Evolutionary conservation across 2,329 filamentous ascomycete species (phyloP).

Genomic region (Penicillium oxalicum): DNA sequence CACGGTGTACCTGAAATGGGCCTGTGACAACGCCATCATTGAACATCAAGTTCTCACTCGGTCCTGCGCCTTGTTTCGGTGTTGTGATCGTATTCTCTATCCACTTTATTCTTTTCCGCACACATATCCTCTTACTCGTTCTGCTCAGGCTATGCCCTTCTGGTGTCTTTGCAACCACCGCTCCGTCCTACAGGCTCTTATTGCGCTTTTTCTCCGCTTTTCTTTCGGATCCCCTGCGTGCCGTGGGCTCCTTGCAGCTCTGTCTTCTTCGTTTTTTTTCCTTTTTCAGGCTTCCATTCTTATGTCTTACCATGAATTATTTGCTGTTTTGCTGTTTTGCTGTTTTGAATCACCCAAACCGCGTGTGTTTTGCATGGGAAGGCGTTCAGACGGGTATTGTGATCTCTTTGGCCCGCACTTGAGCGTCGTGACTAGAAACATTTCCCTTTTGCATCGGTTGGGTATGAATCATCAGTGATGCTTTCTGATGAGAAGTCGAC

Average conservation of each 20-base stretch:
- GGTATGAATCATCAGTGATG: too few species aligned
- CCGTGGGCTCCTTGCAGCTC: too few species aligned
- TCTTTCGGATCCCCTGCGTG: too few species aligned
- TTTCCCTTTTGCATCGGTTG: background rate
- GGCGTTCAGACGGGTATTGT: conserved; percentile 9
- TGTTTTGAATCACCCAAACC: background rate
- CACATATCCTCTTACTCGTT: too few species aligned
- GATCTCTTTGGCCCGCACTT: conserved; percentile 1
- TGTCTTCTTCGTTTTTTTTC: background rate
- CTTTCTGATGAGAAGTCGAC: too few species aligned
- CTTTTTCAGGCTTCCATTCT: background rate
- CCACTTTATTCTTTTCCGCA: too few species aligned
- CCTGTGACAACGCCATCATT: background rate
- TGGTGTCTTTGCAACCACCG: too few species aligned
- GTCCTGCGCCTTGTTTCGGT: background rate
- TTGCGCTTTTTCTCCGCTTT: too few species aligned
- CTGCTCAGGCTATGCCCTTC: too few species aligned
- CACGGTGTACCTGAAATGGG: background rate
- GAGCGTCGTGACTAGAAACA: conserved; percentile 2
- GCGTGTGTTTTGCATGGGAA: conserved; percentile 14
- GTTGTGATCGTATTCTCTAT: too few species aligned
- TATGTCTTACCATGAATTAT: conserved; percentile 3
- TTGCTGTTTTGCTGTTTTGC: conserved; percentile 1
- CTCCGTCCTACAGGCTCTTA: too few species aligned
- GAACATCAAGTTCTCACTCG: background rate